Conservation (phyloP, 257 asterid genomes). For the Pogostemon cablin region DNA sequence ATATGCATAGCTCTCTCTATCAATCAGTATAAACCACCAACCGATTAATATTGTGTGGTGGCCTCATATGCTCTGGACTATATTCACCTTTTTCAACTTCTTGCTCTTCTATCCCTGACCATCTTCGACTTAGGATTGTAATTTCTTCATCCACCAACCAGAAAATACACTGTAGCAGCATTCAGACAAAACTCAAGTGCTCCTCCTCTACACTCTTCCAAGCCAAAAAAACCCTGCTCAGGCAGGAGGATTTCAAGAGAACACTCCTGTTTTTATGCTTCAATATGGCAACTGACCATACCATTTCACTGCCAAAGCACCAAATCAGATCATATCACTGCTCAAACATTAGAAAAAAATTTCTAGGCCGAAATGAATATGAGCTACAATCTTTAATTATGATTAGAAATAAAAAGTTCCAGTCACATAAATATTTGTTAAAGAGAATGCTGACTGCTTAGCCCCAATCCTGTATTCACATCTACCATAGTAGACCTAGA, state of each 20-base stretch:
- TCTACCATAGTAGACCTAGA: not conserved
- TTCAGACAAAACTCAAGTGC: slow-evolving; percentile 40
- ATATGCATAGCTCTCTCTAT: slow-evolving; percentile 44
- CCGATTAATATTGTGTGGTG: slow-evolving; percentile 43
- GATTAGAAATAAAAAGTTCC: not conserved
- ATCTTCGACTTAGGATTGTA: slow-evolving; percentile 46
- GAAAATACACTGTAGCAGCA: slow-evolving; percentile 52
- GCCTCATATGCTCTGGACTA: slow-evolving; percentile 37
- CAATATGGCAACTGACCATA: slow-evolving; percentile 49
- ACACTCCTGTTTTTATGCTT: slow-evolving; percentile 46
- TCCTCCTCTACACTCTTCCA: slow-evolving; percentile 44
- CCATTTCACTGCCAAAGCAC: slow-evolving; percentile 42
- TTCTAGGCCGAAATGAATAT: not conserved
- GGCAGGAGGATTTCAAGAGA: slow-evolving; percentile 49
- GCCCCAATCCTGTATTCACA: not conserved
- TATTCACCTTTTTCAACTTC: slow-evolving; percentile 46
- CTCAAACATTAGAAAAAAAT: slow-evolving; percentile 8
- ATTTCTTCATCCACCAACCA: slow-evolving; percentile 53
- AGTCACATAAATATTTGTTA: not conserved
- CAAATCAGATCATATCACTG: slow-evolving; percentile 27
- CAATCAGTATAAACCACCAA: slow-evolving; percentile 48
- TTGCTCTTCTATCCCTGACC: slow-evolving; percentile 49
- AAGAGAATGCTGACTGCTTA: not conserved
- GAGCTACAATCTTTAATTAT: too few relatives aligned
- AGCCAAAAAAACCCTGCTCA: slow-evolving; percentile 44